Conservation (phyloP, 1,139 yeast species). For the Suhomyces taliae region DNA sequence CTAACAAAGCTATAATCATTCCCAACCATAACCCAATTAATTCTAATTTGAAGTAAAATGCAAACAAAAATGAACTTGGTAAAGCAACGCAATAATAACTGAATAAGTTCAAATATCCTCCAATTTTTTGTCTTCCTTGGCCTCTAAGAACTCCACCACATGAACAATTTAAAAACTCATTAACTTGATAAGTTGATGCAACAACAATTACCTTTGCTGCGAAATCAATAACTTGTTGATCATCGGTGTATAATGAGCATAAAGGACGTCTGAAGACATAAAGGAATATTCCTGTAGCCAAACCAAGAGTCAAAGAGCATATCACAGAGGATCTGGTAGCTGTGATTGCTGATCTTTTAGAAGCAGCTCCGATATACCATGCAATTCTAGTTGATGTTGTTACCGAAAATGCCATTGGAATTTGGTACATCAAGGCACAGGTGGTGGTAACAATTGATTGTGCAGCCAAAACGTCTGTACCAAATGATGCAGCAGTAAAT, state of each 20-base stretch:
- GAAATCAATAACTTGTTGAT: conserved; percentile 46
- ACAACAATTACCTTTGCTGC: conserved; percentile 54
- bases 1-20: conserved; percentile 53
- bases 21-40: conserved; percentile 65
- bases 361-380: conserved; percentile 74
- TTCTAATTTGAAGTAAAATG: conserved; percentile 46
- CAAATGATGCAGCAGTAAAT: conserved; percentile 60
- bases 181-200: conserved; percentile 59
- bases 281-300: conserved; percentile 37
- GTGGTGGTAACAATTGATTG: conserved; percentile 72
- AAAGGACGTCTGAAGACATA: conserved; percentile 39
- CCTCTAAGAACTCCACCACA: conserved; percentile 64
- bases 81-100: conserved; percentile 60
- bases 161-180: conserved; percentile 54
- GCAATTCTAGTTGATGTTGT: conserved; percentile 78
- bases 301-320: conserved; percentile 45
- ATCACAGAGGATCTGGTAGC: conserved; percentile 44
- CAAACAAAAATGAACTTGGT: conserved; percentile 56
- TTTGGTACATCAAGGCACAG: conserved; percentile 66
- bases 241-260: conserved; percentile 52
- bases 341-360: conserved; percentile 47
- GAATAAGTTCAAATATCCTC: conserved; percentile 57
- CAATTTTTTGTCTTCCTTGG: conserved; percentile 67
- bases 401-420: conserved; percentile 73
- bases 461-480: conserved; percentile 68